phyloP scores from a whole-genome alignment of 345 rosid genomes.

The Sonneratia caseolaris region DNA sequence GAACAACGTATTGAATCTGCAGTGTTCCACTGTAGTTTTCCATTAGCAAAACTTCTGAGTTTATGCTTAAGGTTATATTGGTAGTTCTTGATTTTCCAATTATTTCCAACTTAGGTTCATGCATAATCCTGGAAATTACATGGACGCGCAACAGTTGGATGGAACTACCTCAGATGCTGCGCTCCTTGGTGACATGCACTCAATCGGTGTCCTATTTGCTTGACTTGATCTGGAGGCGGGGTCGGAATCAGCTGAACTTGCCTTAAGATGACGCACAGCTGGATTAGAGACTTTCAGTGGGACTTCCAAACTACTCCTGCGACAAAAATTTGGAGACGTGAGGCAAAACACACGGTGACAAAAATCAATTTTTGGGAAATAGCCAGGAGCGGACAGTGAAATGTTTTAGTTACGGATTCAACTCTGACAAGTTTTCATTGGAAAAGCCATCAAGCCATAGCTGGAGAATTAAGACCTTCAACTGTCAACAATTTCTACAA shows the following conservation, averaged over 20 bases:
- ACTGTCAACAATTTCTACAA: not conserved
- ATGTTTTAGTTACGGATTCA: not conserved
- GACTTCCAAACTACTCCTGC: slow-evolving; percentile 58
- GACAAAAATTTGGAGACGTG: slow-evolving; percentile 2
- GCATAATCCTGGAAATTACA: not conserved
- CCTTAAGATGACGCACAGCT: slow-evolving; percentile 64
- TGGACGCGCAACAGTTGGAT: not conserved
- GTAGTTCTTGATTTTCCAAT: no score
- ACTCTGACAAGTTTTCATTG: not conserved
- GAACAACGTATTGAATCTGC: no score
- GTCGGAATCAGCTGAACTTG: slow-evolving; percentile 39
- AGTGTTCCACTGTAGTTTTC: no score
- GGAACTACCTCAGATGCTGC: slow-evolving; percentile 62
- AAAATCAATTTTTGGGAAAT: not conserved
- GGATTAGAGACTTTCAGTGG: slow-evolving; percentile 70
- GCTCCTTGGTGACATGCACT: slow-evolving; percentile 71
- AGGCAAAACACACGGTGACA: not conserved
- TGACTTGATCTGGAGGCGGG: slow-evolving; percentile 47
- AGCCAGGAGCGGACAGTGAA: not conserved
- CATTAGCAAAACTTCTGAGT: no score
- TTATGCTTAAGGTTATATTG: no score
- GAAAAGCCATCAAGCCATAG: not conserved
- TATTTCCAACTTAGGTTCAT: no score
- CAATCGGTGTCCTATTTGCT: slow-evolving; percentile 41
- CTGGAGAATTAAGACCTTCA: not conserved